Conservation (phyloP, 1,284 basidiomycete species). For the Trametes versicolor region DNA sequence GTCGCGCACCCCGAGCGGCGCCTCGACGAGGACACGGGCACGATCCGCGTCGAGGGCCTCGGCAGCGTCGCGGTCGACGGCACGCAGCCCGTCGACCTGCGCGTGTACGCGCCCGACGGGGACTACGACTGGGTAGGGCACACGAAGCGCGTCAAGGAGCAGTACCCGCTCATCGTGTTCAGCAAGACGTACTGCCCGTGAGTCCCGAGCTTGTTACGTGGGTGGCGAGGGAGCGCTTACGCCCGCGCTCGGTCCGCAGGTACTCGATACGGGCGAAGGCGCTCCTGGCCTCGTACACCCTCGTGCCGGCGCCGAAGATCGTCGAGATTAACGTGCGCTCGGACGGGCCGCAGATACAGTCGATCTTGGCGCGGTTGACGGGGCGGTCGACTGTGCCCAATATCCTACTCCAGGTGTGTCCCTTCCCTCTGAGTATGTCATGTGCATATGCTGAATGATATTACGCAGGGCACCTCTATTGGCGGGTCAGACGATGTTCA, state of each 20-base stretch:
- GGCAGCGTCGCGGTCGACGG: constrained; percentile 49
- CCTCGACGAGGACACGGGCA: constrained; percentile 51
- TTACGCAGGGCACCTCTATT: constrained; percentile 62
- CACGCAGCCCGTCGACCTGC: constrained; percentile 55
- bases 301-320: constrained; percentile 74
- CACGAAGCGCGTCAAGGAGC: constrained; percentile 53
- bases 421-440: background rate
- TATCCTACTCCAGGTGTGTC: constrained; percentile 57
- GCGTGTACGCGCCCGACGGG: constrained; percentile 58
- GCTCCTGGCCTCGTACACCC: constrained; percentile 70
- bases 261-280: constrained; percentile 77
- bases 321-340: constrained; percentile 81
- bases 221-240: background rate
- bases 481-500: constrained; percentile 79
- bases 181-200: constrained; percentile 87
- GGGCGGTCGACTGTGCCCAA: constrained; percentile 79
- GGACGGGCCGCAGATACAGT: constrained; percentile 72
- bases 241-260: constrained; percentile 45
- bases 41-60: constrained; percentile 41
- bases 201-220: background rate
- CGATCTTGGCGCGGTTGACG: constrained; percentile 73
- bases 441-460: background rate
- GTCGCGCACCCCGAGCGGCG: constrained; percentile 56
- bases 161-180: constrained; percentile 78
- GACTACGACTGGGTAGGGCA: constrained; percentile 60